phyloP scores from a whole-genome alignment of 768 basidiomycete genomes.

The Cystobasidium onofrii region DNA sequence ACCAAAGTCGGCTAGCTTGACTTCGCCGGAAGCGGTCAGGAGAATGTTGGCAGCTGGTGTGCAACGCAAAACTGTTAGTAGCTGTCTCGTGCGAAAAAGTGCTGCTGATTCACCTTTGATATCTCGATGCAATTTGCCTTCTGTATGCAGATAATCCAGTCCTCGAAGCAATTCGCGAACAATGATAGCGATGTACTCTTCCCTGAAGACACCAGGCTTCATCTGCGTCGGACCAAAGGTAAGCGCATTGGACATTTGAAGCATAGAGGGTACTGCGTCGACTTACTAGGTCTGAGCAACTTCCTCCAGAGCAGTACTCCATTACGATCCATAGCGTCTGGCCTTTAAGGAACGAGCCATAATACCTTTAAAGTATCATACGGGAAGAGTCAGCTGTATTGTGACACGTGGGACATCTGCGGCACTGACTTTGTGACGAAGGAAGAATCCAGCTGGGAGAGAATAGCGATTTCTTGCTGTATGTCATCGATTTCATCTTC shows the following conservation, averaged over 20 bases:
- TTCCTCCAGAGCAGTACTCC: conserved; percentile 90
- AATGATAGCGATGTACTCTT: conserved; percentile 98
- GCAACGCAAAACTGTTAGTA: not conserved
- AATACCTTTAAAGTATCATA: conserved; percentile 57
- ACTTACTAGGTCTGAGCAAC: conserved; percentile 87
- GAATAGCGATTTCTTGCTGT: conserved; percentile 95
- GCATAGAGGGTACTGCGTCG: conserved; percentile 27
- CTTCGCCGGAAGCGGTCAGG: conserved; percentile 76
- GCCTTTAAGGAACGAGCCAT: conserved; percentile 91
- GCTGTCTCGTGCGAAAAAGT: not conserved
- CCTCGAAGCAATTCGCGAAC: conserved; percentile 83
- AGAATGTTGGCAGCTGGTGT: conserved; percentile 80
- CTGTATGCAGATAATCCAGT: conserved; percentile 86
- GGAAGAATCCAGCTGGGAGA: conserved; percentile 89
- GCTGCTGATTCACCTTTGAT: conserved; percentile 70
- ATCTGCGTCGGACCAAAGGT: conserved; percentile 58
- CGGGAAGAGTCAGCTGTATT: too few relatives aligned
- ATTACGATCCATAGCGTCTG: conserved; percentile 86
- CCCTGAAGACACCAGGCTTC: conserved; percentile 95
- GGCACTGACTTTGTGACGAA: conserved; percentile 85
- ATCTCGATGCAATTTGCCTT: conserved; percentile 97
- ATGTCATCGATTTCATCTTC: conserved; percentile 99
- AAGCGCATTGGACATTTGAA: too few relatives aligned
- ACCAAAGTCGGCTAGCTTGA: conserved; percentile 97
- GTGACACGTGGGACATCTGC: too few relatives aligned